Base-by-base conservation (phyloP, 306 rosid species). In the Prunus armeniaca region DNA sequence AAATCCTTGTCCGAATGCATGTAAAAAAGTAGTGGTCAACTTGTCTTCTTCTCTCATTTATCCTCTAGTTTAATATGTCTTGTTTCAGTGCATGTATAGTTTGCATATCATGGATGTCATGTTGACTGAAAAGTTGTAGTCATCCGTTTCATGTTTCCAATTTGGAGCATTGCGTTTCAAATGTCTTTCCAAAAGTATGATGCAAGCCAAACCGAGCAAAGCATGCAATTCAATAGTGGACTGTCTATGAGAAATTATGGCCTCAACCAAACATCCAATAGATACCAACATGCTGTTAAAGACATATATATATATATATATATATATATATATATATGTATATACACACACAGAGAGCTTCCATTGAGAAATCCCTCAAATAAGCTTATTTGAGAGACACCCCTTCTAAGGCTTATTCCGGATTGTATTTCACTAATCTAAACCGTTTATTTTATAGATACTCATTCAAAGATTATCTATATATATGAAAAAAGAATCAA, bases 11-110 rank as follows among this genome's bases (percentile, higher is more conserved):
- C 67, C 65, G 20, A 49, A 9, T 9, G 55, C 57, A 65, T 30
- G 55, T 25, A 63, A 28, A 71, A 69, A 61, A 60, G 43, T 14
- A 47, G 71, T 63, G 62, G 70, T 77, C 79, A 72, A 22, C 41
- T 43, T 38, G 71, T 66, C 58, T 72, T 56, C 46, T 47, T 65
- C 54, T 27, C 52, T 43, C 41, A 22, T 50, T 45, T 60, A 47
- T 61, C 43, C 34, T 17, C 41, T 20, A 46, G 10, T 45, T 71
- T 41, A 28, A 10, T n/a, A 27, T 46, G 27, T 32, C 1, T 41
- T 3, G 41, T 60, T 61, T 68, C 38, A 61, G 79, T 50, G 79
- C 74, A 57, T 58, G 32, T 32, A 9, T 25, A 34, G 28, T 34
- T 6, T 20, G 3, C 65, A 14, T 62, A 62, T 62, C 65, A 60